Base-by-base conservation (phyloP, 2,329 filamentous ascomycete species). In the Aspergillus neoniger region DNA sequence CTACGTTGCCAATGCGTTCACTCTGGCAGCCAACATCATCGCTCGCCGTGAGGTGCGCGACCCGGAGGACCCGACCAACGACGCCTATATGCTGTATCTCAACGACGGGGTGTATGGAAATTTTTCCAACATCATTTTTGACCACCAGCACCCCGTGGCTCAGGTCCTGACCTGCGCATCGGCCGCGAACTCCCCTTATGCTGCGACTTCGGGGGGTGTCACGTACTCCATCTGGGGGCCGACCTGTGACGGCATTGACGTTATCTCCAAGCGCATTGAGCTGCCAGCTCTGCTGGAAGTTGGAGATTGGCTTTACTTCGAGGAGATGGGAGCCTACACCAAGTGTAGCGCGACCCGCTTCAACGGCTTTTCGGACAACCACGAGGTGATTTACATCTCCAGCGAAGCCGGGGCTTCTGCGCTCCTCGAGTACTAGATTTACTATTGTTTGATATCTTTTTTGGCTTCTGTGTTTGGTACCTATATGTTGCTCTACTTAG, bases 111-210 rank as follows among this genome's bases (percentile, higher is more conserved):
- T 98, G 57, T 99, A 99, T 73, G 95, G 95, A 72, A 98, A 98
- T 81, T 98, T 99, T 75, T 96, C 92, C 67, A 96, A 92, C 86
- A 98, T 98, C 84, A 96, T 98, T 83, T 99, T 97, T 76, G 95
- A 98, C 74, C 95, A 98, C 79, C 95, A 99, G 83, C 86, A 96
- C 71, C 95, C 95, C 1, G 80, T 90, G 49, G 91, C 94, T 58
- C 91, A 90, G 78, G 85, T 98, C 60, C 83, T 99, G 57, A 88
- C 87, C 67, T 81, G 84, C 82, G 83, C 62, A 77, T 87, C 72
- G 88, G 88, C 74, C 79, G 88, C 77, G 80, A 82, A 64, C 59
- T 80, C 65, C 71, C 79, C 69, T 81, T 70, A 67, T 59, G 67
- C 69, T 70, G 65, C 69, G 64, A 64, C 65, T 65, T 69, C 65